Conservation (phyloP, 1,284 basidiomycete species). For the Takashimella tepidaria region DNA sequence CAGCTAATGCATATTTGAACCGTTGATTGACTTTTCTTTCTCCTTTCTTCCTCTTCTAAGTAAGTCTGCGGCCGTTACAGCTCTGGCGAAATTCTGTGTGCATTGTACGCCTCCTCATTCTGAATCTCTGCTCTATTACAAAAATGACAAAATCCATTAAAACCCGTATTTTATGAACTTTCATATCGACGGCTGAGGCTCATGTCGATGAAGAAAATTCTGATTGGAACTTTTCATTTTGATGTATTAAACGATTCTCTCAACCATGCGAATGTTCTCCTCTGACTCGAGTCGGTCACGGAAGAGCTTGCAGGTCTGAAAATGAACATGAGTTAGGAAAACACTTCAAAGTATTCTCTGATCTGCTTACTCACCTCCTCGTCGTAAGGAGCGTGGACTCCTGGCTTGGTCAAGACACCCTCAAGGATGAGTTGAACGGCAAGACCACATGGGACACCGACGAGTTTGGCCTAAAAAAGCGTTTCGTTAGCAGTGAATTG, state of each 20-base stretch:
- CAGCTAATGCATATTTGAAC: too few species aligned
- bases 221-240: too few species aligned
- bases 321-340: conserved; percentile 1
- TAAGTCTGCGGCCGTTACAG: too few species aligned
- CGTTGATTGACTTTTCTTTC: too few species aligned
- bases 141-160: too few species aligned
- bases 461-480: conserved; percentile 60
- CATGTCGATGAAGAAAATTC: too few species aligned
- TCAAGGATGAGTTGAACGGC: conserved; percentile 73
- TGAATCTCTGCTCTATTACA: too few species aligned
- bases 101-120: too few species aligned
- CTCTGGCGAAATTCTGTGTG: too few species aligned
- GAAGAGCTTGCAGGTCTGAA: conserved; percentile 69
- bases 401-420: conserved; percentile 67
- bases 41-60: too few species aligned
- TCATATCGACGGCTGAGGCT: too few species aligned
- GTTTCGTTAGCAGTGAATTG: neutral
- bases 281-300: conserved; percentile 64
- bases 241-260: conserved; percentile 54
- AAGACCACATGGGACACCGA: conserved; percentile 91
- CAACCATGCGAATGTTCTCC: conserved; percentile 76
- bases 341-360: neutral
- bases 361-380: conserved; percentile 53
- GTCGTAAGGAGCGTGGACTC: conserved; percentile 83
- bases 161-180: too few species aligned